A percentile compares a stretch with the other conserved stretches of the same genome.
These are phyloP conservation scores for Diplodia seriata DNA, from an alignment of 2,329 filamentous ascomycete genomes.

Conservation along the genomic window DNA sequence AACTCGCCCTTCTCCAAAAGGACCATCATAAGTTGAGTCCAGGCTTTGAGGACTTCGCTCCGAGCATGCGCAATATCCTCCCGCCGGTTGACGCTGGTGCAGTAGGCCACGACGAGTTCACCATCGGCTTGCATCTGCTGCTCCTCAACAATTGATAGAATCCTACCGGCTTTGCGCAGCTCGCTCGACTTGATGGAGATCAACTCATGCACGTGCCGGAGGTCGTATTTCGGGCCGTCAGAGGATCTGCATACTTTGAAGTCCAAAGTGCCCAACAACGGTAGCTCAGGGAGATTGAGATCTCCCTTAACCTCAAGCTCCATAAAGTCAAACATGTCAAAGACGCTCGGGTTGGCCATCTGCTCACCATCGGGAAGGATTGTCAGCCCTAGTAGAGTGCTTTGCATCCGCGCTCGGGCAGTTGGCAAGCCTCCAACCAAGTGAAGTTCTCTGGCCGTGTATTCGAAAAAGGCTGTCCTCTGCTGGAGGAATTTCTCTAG, in stretches of 20 bases:
- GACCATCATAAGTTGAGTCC: conserved; percentile 83
- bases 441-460: conserved; percentile 84
- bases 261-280: conserved; percentile 71
- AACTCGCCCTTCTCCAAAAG: conserved; percentile 85
- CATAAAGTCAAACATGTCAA: conserved; percentile 93
- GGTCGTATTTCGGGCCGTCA: conserved; percentile 65
- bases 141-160: conserved; percentile 40
- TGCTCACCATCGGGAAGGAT: conserved; percentile 70
- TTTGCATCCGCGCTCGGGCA: conserved; percentile 56
- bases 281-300: conserved; percentile 60
- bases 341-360: conserved; percentile 75
- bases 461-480: conserved; percentile 80
- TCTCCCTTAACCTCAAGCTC: conserved; percentile 63
- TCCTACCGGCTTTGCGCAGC: conserved; percentile 53
- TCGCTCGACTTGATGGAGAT: conserved; percentile 73
- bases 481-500: conserved; percentile 79
- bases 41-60: conserved; percentile 75
- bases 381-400: conserved; percentile 78
- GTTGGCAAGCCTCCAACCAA: conserved; percentile 71
- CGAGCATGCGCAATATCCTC: conserved; percentile 63
- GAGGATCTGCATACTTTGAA: conserved; percentile 63
- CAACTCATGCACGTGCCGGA: conserved; percentile 75
- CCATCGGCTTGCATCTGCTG: conserved; percentile 61
- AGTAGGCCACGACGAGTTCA: conserved; percentile 37
- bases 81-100: conserved; percentile 28